A percentile compares a stretch with the other conserved stretches of the same genome.
phyloP scores from a whole-genome alignment of 179 eudicot species.

The Drosera spatulata region DNA sequence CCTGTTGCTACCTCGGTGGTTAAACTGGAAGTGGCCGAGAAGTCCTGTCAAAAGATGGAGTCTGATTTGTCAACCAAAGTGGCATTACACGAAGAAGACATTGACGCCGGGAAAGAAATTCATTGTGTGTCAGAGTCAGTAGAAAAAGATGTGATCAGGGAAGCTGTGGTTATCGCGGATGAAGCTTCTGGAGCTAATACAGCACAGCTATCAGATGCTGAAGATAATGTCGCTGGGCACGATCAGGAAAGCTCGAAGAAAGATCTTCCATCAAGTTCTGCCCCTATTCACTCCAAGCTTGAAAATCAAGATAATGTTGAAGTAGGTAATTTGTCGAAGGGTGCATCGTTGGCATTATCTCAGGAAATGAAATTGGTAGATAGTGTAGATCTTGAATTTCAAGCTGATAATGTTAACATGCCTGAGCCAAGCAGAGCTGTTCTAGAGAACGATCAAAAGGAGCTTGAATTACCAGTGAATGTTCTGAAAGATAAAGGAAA shows the following conservation, averaged over 20 bases:
- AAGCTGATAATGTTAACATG: slow-evolving; percentile 14
- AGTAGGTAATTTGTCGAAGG: slow-evolving; percentile 6
- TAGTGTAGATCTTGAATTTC: slow-evolving; percentile 29
- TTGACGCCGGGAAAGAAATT: slow-evolving; percentile 14
- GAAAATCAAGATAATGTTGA: slow-evolving; percentile 14
- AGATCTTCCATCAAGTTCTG: slow-evolving; percentile 14
- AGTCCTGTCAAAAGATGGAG: slow-evolving; percentile 13
- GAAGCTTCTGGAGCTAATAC: slow-evolving; percentile 20
- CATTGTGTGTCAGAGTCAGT: slow-evolving; percentile 9
- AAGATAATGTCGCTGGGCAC: slow-evolving; percentile 16
- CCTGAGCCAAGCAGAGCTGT: slow-evolving; percentile 21
- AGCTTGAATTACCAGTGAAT: slow-evolving; percentile 16
- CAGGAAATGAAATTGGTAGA: slow-evolving; percentile 15
- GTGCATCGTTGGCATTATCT: slow-evolving; percentile 5
- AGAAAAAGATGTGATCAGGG: slow-evolving; percentile 13
- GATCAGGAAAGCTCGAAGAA: slow-evolving; percentile 15
- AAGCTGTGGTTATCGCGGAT: slow-evolving; percentile 10
- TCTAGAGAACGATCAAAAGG: slow-evolving; percentile 19
- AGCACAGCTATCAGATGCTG: slow-evolving; percentile 9
- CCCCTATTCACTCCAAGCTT: slow-evolving; percentile 10
- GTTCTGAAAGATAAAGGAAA: slow-evolving; percentile 72
- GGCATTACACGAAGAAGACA: slow-evolving; percentile 9
- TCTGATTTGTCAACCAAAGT: background rate
- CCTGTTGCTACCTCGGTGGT: background rate
- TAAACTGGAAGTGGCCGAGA: slow-evolving; percentile 18